Base-by-base conservation (phyloP, 2,329 filamentous ascomycete species). In the Drechslerella dactyloides region DNA sequence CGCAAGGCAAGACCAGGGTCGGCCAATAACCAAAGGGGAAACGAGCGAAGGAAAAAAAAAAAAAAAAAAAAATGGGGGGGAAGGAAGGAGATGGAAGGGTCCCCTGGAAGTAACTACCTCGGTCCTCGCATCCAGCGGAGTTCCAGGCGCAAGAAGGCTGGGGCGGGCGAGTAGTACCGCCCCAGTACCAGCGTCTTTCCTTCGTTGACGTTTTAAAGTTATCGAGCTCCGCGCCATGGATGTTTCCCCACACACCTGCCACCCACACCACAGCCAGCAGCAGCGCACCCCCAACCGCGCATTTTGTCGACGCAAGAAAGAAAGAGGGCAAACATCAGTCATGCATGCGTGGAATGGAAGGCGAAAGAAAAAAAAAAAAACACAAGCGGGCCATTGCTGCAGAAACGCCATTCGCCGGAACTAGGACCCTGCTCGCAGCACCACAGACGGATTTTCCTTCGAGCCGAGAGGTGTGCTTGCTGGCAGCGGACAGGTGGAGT, bases 221-320 rank as follows among this genome's bases (percentile, higher is more conserved):
- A 72, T 72, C 59, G 68, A 72, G 68, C 68, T 72, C 68, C 68
- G 68, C 68, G 66, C 66, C 48, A 57, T 58, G 60, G 60, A 72
- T 72, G 60, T 72, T 72, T 72, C 60, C 62, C 64, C 59, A 64
- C 35, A 30, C 58, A 62, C 46, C 60, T 65, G 59, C 60, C 60
- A 56, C 68, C 64, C 68, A 52, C 37, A 59, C 58, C 42, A 54
- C 13, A 11, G 17, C 23, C 27, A 2, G 10, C 23, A 53, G 19
- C 13, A 17, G 44, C 8, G 44, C 44, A 23, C 44, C 44, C 44
- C 44, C 50, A 53, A 53, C 50, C 15, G 50, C 50, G 50, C 23
- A 27, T 30, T 8, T 17, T 23, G 46, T 13, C 11, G 23, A n/a
- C 30, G 17, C 24, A n/a, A 21, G 13, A 21, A 13, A n/a, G 44